Percentiles rank a stretch among this genome's conserved stretches.
Conservation (phyloP, 306 rosid species). For the Cicer pinnatifidum region DNA sequence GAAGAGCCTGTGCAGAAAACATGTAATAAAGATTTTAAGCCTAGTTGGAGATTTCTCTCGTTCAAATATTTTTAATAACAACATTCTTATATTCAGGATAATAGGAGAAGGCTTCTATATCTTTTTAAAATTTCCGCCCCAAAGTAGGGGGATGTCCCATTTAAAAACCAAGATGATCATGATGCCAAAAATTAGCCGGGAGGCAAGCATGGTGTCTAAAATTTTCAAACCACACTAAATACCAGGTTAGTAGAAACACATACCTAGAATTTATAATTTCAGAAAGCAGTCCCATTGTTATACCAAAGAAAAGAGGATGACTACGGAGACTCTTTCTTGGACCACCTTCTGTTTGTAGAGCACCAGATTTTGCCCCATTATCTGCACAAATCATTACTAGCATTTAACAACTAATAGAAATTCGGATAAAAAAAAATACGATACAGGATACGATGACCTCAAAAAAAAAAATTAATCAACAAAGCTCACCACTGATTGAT, state of each 20-base stretch:
- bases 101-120: conserved; percentile 13
- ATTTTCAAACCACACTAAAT: conserved; percentile 38
- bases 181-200: not conserved
- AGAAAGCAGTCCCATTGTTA: conserved; percentile 93
- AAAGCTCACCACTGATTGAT: conserved; percentile 59
- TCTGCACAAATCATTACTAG: conserved; percentile 51
- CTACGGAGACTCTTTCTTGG: conserved; percentile 59
- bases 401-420: conserved; percentile 28
- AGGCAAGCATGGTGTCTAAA: conserved; percentile 11
- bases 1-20: conserved; percentile 77
- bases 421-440: conserved; percentile 24
- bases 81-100: conserved; percentile 1
- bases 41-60: conserved; percentile 24
- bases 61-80: not conserved
- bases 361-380: conserved; percentile 49
- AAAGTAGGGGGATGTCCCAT: conserved; percentile 11
- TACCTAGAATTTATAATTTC: conserved; percentile 98
- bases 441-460: conserved; percentile 16
- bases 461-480: not conserved
- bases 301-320: conserved; percentile 95
- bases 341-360: conserved; percentile 50
- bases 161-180: conserved; percentile 11
- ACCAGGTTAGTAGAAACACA: conserved; percentile 41
- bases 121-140: conserved; percentile 15
- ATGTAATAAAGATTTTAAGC: conserved; percentile 36